Conservation (phyloP, 192 early-diverging fungal species). For the Podila epigama region DNA sequence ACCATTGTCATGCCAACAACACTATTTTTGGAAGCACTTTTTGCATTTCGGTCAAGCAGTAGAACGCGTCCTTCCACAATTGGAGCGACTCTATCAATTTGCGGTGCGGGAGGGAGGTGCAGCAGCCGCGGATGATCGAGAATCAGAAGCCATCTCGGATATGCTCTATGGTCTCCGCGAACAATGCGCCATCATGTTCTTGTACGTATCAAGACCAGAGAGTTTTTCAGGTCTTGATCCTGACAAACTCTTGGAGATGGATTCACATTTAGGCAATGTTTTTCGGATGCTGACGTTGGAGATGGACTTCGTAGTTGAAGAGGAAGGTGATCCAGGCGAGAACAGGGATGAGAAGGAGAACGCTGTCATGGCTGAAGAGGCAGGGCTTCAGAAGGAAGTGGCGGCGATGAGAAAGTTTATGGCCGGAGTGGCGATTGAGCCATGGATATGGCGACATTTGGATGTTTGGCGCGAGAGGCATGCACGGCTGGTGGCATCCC, state of each 20-base stretch:
- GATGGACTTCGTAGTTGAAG: constrained; percentile 21
- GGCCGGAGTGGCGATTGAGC: constrained; percentile 39
- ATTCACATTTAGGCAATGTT: constrained; percentile 13
- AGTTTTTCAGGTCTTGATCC: constrained; percentile 4
- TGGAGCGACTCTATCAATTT: not conserved
- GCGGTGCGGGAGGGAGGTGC: not conserved
- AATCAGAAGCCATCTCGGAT: constrained; percentile 17
- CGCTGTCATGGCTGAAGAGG: no score
- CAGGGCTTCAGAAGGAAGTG: constrained; percentile 9
- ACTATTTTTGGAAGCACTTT: not conserved
- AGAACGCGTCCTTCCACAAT: not conserved
- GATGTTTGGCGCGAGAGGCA: constrained; percentile 26
- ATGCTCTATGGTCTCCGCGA: constrained; percentile 30
- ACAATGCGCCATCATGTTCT: constrained; percentile 27
- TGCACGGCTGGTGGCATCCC: not conserved
- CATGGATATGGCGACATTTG: constrained; percentile 17
- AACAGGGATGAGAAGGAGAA: not conserved
- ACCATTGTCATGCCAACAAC: not conserved
- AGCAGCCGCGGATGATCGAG: not conserved
- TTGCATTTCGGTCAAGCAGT: not conserved
- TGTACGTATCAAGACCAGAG: constrained; percentile 1
- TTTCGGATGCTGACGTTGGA: constrained; percentile 41
- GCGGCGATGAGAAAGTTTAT: constrained; percentile 26
- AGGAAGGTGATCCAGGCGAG: not conserved
- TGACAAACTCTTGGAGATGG: constrained; percentile 7